Conservation (phyloP, 2,329 filamentous ascomycete species). For the Parastagonospora nodorum region DNA sequence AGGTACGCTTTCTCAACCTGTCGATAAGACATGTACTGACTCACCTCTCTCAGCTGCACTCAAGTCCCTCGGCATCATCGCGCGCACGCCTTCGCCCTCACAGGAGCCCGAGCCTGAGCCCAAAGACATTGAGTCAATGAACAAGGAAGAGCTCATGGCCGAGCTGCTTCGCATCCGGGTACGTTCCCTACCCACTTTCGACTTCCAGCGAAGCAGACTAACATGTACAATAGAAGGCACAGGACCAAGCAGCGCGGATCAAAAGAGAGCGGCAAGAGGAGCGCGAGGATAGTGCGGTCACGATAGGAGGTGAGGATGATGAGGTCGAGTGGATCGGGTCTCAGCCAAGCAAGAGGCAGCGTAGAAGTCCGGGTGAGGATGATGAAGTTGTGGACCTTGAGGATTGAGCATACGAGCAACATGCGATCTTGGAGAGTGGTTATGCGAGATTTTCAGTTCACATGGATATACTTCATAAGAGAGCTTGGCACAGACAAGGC, state of each 20-base stretch:
- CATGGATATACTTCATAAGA: too few species aligned
- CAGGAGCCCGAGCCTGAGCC: neutral
- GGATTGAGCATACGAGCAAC: neutral
- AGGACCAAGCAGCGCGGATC: neutral
- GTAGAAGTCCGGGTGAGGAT: neutral
- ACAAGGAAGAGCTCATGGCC: neutral
- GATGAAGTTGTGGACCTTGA: neutral
- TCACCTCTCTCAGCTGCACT: conserved; percentile 12
- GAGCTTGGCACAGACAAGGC: too few species aligned
- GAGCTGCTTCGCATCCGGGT: neutral
- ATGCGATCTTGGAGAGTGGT: too few species aligned
- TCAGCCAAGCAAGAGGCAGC: neutral
- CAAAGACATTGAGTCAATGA: neutral
- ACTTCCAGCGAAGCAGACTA: neutral
- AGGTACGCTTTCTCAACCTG: conserved; percentile 3
- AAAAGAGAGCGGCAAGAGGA: conserved; percentile 1
- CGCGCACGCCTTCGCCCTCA: conserved; percentile 23
- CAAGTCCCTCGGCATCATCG: conserved; percentile 34
- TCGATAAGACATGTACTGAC: neutral
- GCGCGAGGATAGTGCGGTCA: neutral
- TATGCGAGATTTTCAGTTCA: too few species aligned
- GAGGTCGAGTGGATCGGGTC: neutral
- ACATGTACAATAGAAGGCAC: neutral
- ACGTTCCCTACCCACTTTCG: neutral
- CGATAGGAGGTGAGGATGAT: neutral